Conservation (phyloP, 2,329 filamentous ascomycete genomes). For the Colletotrichum tamarilloi region DNA sequence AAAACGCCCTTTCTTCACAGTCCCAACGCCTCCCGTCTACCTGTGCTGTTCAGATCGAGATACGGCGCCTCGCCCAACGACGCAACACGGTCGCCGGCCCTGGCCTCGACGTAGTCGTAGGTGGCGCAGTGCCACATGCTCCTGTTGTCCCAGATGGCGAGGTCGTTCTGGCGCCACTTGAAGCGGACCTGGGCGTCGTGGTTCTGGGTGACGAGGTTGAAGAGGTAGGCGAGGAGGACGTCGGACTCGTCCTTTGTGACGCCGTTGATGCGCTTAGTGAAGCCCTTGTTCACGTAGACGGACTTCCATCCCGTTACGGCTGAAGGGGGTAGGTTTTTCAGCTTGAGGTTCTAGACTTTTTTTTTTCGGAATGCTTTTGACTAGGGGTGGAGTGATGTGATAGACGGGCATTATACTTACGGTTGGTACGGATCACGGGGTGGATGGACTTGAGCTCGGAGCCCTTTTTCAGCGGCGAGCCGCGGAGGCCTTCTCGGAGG, state of each 20-base stretch:
- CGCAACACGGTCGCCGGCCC: constrained; percentile 54
- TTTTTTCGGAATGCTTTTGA: neutral
- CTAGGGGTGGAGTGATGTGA: too few relatives aligned
- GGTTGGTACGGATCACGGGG: constrained; percentile 69
- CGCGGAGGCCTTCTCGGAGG: constrained; percentile 56
- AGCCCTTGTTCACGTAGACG: constrained; percentile 61
- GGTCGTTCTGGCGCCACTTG: constrained; percentile 63
- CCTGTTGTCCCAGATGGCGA: constrained; percentile 75
- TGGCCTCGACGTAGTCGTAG: constrained; percentile 66
- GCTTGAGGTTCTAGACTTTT: neutral
- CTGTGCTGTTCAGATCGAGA: constrained; percentile 49
- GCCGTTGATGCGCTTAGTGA: constrained; percentile 66
- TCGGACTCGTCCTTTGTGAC: constrained; percentile 65
- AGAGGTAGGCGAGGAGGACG: constrained; percentile 59
- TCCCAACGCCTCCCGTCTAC: constrained; percentile 51
- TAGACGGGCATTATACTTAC: constrained; percentile 3
- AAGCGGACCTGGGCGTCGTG: constrained; percentile 68
- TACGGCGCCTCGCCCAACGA: constrained; percentile 57
- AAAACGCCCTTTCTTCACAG: constrained; percentile 7
- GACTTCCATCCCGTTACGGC: constrained; percentile 68
- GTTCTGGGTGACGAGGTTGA: constrained; percentile 62
- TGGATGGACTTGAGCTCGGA: constrained; percentile 60
- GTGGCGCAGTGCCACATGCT: constrained; percentile 65
- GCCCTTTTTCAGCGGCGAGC: constrained; percentile 68
- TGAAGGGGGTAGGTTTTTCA: constrained; percentile 3